Evolutionary conservation across 2,329 filamentous ascomycete genomes (phyloP).

Genomic region (Phoma sp.): DNA sequence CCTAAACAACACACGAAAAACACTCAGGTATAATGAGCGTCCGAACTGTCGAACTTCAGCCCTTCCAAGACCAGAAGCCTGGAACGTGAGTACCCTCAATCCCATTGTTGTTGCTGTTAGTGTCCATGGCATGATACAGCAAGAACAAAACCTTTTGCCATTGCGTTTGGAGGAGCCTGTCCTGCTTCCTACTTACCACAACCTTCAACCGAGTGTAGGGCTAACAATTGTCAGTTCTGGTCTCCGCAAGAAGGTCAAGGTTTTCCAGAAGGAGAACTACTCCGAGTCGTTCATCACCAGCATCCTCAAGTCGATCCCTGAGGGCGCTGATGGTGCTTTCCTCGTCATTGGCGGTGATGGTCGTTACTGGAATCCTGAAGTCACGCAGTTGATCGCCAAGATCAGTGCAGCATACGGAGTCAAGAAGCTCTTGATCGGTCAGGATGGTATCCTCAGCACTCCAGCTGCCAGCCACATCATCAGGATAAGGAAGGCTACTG

Average conservation of each 20-base stretch:
- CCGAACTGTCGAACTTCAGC: slow-evolving; percentile 80
- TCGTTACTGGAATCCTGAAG: slow-evolving; percentile 95
- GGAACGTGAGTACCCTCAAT: slow-evolving; percentile 82
- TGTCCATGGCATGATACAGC: slow-evolving; percentile 1
- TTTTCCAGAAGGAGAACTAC: slow-evolving; percentile 95
- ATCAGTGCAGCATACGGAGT: slow-evolving; percentile 96
- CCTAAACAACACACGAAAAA: slow-evolving; percentile 29
- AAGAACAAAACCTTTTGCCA: slow-evolving; percentile 3
- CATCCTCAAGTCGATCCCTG: slow-evolving; percentile 94
- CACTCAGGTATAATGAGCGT: slow-evolving; percentile 62
- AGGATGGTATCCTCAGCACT: slow-evolving; percentile 95
- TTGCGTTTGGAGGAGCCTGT: neutral
- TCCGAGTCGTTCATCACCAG: slow-evolving; percentile 94
- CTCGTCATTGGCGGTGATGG: slow-evolving; percentile 98
- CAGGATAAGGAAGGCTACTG: slow-evolving; percentile 90
- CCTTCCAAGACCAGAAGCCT: slow-evolving; percentile 96
- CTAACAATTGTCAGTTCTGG: slow-evolving; percentile 72
- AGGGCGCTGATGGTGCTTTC: slow-evolving; percentile 85
- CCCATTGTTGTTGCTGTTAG: neutral
- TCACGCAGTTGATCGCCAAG: slow-evolving; percentile 95
- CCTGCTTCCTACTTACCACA: too few relatives aligned
- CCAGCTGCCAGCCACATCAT: slow-evolving; percentile 96
- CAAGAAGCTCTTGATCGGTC: slow-evolving; percentile 97
- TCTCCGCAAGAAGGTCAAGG: slow-evolving; percentile 97
- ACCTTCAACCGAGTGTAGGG: slow-evolving; percentile 20